Evolutionary conservation across 345 rosid species (phyloP).

Genomic region (Brassica nigra): DNA sequence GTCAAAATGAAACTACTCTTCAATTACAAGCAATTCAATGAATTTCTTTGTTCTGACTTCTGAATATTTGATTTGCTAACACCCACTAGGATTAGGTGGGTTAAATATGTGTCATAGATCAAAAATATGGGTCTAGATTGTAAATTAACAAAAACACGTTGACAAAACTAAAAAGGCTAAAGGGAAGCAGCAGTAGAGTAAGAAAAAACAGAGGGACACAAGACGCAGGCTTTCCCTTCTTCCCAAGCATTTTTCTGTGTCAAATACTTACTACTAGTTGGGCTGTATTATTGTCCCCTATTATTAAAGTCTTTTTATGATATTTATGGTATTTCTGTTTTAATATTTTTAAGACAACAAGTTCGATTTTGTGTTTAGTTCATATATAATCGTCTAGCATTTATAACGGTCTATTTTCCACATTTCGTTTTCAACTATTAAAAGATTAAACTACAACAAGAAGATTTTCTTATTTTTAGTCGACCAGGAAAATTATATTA

Average conservation of each 20-base stretch:
- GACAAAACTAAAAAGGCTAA: conserved; percentile 33
- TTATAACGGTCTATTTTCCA: conserved; percentile 3
- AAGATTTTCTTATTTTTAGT: too few species aligned
- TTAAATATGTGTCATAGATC: not conserved
- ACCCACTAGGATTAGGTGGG: conserved; percentile 12
- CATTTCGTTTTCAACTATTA: not conserved
- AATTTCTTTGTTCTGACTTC: not conserved
- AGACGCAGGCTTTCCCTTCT: conserved; percentile 37
- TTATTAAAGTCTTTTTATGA: conserved; percentile 20
- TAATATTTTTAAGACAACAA: not conserved
- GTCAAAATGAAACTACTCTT: not conserved
- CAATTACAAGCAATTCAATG: not conserved
- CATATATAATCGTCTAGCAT: not conserved
- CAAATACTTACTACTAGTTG: conserved; percentile 20
- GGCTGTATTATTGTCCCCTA: conserved; percentile 20
- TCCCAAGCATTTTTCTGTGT: conserved; percentile 33
- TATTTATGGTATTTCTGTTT: not conserved
- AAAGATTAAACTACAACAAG: not conserved
- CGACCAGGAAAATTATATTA: too few species aligned
- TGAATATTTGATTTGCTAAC: not conserved
- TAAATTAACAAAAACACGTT: conserved; percentile 36
- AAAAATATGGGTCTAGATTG: conserved; percentile 29
- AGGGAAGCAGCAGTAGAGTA: conserved; percentile 29
- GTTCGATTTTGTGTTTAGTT: not conserved
- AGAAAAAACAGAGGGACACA: conserved; percentile 35